These are phyloP conservation scores for Porcisia hertigi DNA, from an alignment of 208 protist genomes.

Conservation along the genomic window DNA sequence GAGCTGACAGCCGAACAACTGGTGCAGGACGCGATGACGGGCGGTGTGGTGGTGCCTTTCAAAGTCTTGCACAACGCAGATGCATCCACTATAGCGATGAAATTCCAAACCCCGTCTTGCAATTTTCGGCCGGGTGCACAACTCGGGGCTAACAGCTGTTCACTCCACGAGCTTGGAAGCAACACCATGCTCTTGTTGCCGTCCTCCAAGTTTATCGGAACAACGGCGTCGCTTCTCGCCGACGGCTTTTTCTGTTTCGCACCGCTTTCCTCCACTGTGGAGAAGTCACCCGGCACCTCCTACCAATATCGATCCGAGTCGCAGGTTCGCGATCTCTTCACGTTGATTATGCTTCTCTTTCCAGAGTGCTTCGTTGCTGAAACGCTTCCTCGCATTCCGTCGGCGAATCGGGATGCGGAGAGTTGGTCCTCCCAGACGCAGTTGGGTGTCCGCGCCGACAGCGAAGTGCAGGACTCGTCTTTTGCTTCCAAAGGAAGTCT, in stretches of 20 bases:
- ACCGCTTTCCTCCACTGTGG: constrained; percentile 42
- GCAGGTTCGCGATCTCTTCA: constrained; percentile 53
- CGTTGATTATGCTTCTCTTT: constrained; percentile 61
- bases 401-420: constrained; percentile 15
- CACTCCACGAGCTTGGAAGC: background rate
- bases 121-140: background rate
- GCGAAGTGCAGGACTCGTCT: background rate
- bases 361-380: constrained; percentile 68
- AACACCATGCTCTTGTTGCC: constrained; percentile 46
- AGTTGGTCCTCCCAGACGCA: background rate
- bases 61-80: background rate
- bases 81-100: background rate
- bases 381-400: background rate
- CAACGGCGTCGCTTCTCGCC: constrained; percentile 42
- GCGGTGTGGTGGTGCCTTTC: constrained; percentile 65
- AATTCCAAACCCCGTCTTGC: background rate
- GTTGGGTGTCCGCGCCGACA: background rate
- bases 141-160: background rate
- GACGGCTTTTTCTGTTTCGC: constrained; percentile 66
- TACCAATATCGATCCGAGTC: constrained; percentile 41
- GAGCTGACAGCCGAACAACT: constrained; percentile 45
- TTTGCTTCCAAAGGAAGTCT: background rate
- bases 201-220: constrained; percentile 54
- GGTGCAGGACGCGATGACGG: constrained; percentile 50
- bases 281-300: constrained; percentile 15